phyloP scores from a whole-genome alignment of 2,329 filamentous ascomycete genomes.

The Fusarium graminum region DNA sequence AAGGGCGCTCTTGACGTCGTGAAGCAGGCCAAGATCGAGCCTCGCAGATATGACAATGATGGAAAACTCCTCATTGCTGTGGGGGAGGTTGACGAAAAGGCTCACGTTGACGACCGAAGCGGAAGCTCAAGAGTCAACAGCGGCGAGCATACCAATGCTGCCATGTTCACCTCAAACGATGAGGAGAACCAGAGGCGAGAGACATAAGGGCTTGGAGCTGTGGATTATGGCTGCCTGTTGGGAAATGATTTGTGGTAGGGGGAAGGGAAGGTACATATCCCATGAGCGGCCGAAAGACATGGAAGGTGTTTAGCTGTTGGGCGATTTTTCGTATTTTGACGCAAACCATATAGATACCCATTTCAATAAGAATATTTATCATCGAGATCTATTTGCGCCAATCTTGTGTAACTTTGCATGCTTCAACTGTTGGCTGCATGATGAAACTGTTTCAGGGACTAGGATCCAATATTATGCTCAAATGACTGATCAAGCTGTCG shows the following conservation, averaged over 20 bases:
- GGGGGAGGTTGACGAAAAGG: conserved; percentile 58
- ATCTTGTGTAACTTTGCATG: conserved; percentile 9
- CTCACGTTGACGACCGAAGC: conserved; percentile 47
- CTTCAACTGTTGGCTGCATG: conserved; percentile 10
- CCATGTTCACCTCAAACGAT: conserved; percentile 51
- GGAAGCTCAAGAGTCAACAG: conserved; percentile 48
- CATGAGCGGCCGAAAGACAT: conserved; percentile 1
- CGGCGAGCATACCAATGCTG: conserved; percentile 34
- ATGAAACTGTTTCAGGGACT: conserved; percentile 17
- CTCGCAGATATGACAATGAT: conserved; percentile 69
- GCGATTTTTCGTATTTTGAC: conserved; percentile 13
- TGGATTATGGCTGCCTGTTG: background rate
- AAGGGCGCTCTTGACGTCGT: conserved; percentile 55
- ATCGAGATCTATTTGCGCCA: background rate
- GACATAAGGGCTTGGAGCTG: conserved; percentile 2
- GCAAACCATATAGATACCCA: conserved; percentile 32
- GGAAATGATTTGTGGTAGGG: background rate
- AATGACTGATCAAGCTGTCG: background rate
- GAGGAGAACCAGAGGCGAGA: conserved; percentile 53
- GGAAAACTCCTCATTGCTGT: conserved; percentile 67
- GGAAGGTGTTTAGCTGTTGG: conserved; percentile 1
- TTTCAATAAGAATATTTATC: conserved; percentile 12
- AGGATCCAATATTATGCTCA: background rate
- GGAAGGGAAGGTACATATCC: conserved; percentile 17
- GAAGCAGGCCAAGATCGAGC: conserved; percentile 60